Percentiles rank a stretch among this genome's conserved stretches.
Conservation (phyloP, 2,329 filamentous ascomycete genomes). For the Cyphellophora europaea region DNA sequence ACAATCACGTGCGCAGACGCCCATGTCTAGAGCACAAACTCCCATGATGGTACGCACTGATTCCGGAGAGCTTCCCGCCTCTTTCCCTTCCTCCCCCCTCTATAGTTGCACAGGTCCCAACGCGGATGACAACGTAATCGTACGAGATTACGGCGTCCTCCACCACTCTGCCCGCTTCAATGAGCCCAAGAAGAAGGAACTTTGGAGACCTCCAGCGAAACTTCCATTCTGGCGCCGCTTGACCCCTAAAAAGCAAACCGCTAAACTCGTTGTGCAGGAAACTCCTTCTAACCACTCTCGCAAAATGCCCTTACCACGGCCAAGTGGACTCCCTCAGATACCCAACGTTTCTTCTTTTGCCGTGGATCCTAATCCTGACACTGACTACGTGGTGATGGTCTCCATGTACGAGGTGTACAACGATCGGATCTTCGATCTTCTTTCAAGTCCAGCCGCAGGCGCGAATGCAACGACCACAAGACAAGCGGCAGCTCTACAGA, state of each 20-base stretch:
- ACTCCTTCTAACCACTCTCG: slow-evolving; percentile 43
- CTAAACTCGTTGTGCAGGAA: slow-evolving; percentile 40
- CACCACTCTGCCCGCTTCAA: background rate
- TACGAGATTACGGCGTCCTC: background rate
- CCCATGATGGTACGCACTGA: slow-evolving; percentile 33
- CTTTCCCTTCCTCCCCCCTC: slow-evolving; percentile 9
- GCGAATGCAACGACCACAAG: slow-evolving; percentile 32
- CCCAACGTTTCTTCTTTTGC: slow-evolving; percentile 66
- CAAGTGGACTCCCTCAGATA: slow-evolving; percentile 60
- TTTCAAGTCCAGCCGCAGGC: slow-evolving; percentile 46
- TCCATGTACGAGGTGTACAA: slow-evolving; percentile 99
- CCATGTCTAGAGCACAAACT: slow-evolving; percentile 45
- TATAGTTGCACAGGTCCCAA: slow-evolving; percentile 1
- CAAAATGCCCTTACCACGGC: slow-evolving; percentile 54
- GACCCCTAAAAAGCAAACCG: slow-evolving; percentile 18
- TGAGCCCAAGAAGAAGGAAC: slow-evolving; percentile 7
- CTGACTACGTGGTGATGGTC: slow-evolving; percentile 79
- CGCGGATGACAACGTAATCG: background rate
- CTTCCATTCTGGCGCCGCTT: slow-evolving; percentile 21
- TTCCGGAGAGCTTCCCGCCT: slow-evolving; percentile 24
- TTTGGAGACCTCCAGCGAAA: slow-evolving; percentile 21
- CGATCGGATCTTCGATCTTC: slow-evolving; percentile 89
- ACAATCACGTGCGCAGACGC: slow-evolving; percentile 58
- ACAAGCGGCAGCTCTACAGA: slow-evolving; percentile 41
- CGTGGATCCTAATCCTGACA: slow-evolving; percentile 56